Percentiles rank a stretch among this genome's conserved stretches.
phyloP scores from a whole-genome alignment of 1,139 yeast species.

The Lipomyces yarrowii region DNA sequence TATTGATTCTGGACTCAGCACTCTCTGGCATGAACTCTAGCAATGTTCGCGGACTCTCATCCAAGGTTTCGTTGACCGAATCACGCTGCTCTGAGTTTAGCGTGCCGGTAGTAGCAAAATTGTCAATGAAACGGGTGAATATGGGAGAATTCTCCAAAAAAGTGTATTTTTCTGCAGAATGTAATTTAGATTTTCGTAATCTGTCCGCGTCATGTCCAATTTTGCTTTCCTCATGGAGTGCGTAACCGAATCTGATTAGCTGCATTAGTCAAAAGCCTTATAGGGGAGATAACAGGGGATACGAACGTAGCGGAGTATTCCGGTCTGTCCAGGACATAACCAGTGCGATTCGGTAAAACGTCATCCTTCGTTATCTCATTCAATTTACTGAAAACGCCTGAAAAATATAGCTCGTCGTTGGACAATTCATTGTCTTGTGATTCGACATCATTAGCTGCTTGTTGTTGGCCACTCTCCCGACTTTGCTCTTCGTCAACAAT shows the following conservation, averaged over 20 bases:
- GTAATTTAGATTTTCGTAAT: conserved; percentile 1
- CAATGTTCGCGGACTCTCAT: background rate
- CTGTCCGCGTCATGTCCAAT: conserved; percentile 15
- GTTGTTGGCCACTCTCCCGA: background rate
- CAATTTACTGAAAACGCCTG: conserved; percentile 4
- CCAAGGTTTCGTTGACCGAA: background rate
- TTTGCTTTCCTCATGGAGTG: conserved; percentile 17
- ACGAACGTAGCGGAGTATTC: conserved; percentile 16
- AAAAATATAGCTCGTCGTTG: background rate
- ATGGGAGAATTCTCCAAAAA: conserved; percentile 16
- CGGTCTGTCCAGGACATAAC: background rate
- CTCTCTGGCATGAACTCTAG: background rate
- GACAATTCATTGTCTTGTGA: background rate
- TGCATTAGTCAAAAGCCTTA: background rate
- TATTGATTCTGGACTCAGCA: background rate
- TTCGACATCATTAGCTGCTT: background rate
- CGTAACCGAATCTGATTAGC: conserved; percentile 17
- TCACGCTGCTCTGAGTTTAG: background rate
- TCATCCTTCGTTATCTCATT: background rate
- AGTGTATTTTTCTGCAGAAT: conserved; percentile 10
- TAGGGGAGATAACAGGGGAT: background rate
- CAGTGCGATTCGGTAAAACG: background rate
- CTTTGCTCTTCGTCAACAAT: conserved; percentile 4
- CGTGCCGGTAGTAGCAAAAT: background rate
- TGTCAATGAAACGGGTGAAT: conserved; percentile 17